A percentile compares a stretch with the other conserved stretches of the same genome.
Evolutionary conservation across 2,329 filamentous ascomycete genomes (phyloP).

Genomic region (Knufia petricola): DNA sequence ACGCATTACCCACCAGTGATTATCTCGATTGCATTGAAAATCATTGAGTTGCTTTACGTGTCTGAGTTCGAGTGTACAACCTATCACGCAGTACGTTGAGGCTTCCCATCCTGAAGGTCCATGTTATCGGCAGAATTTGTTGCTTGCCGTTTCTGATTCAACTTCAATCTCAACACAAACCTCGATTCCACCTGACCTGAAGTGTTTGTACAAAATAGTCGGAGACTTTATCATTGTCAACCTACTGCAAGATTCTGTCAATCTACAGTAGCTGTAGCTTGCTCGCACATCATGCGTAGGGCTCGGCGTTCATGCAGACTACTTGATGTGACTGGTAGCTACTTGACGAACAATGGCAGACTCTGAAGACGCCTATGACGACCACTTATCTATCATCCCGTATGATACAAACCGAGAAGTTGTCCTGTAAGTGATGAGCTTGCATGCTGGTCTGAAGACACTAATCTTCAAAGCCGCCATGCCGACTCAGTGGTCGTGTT

Average conservation of each 20-base stretch:
- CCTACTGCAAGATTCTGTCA: background rate
- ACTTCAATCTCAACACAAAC: too few species aligned
- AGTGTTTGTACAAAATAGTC: background rate
- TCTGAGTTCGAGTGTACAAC: too few species aligned
- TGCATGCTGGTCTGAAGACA: conserved; percentile 14
- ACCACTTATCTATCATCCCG: conserved; percentile 19
- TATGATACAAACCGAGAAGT: conserved; percentile 34
- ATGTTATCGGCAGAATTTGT: too few species aligned
- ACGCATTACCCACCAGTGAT: too few species aligned
- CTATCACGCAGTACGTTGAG: too few species aligned
- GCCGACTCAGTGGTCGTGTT: conserved; percentile 87
- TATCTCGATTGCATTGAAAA: too few species aligned
- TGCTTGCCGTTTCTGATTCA: too few species aligned
- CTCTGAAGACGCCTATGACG: conserved; percentile 1
- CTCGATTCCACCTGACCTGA: too few species aligned
- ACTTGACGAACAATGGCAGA: conserved; percentile 14
- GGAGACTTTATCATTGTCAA: background rate
- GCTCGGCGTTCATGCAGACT: background rate
- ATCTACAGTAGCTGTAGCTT: background rate
- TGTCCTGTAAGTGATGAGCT: conserved; percentile 32
- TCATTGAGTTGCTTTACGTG: too few species aligned
- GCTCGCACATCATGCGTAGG: background rate
- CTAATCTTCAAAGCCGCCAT: conserved; percentile 57
- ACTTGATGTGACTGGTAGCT: background rate
- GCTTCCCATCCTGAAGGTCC: too few species aligned